Base-by-base conservation (phyloP, 1,284 basidiomycete genomes). In the Marasmius oreades region DNA sequence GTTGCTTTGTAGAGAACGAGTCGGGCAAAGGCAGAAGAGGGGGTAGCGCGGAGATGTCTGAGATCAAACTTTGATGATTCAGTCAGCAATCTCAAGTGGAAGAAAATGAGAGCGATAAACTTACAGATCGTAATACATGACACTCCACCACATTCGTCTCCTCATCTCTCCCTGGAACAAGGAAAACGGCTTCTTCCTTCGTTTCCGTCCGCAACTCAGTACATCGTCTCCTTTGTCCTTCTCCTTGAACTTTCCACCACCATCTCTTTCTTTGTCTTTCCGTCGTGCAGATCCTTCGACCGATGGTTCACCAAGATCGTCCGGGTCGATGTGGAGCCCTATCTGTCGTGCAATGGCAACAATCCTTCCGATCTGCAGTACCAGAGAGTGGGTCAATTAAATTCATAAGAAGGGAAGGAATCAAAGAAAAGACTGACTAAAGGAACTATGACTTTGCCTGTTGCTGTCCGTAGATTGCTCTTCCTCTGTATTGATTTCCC, bases 121-220 rank as follows among this genome's bases (percentile, higher is more conserved):
- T 66, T 66, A 89, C 88, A 83, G 67, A 66, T 90, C 88, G 66
- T 84, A 87, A 67, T 81, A 87, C 66, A 81, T 79, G 10, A 88
- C 74, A 57, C 88, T 85, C 88, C 88, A 90, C 86, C 88, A 89
- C 1, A 88, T 66, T 63, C 82, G 73, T 58, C 84, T 72, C 60
- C 84, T 76, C 62, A 77, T 76, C 65, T 88, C 86, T 24, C 80
- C 79, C 56, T 85, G 79, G 55, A 79, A 82, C 64, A 79, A 59
- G 61, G 73, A 66, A 66, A 68, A 80, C 60, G 64, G 71, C 63
- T 68, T 68, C 67, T 62, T 62, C 68, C 44, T 67, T 55, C 47
- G 48, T 42, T 39, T 42, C 4, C 28, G 39, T 20, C 39, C 39
- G 14, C 14, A 42, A 10, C 8, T 33, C 52, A 22, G 26, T 44